These are phyloP conservation scores for Oxytropis ochrocephala DNA, from an alignment of 306 rosid genomes.

Conservation along the genomic window DNA sequence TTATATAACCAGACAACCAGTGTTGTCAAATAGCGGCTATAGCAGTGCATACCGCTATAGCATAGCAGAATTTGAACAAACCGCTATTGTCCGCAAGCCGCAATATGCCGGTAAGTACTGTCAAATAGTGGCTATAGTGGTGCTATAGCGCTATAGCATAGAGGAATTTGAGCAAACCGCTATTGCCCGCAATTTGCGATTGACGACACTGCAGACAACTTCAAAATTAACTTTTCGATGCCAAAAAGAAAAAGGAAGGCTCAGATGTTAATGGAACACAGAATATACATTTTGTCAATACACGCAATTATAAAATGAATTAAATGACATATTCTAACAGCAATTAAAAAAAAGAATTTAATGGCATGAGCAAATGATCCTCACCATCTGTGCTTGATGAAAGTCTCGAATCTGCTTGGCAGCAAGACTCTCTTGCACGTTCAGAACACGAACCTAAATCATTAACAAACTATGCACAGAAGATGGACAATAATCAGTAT, in stretches of 20 bases:
- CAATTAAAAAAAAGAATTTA: neutral
- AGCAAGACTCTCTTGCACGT: constrained; percentile 35
- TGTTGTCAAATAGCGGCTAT: no score
- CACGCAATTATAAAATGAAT: constrained; percentile 13
- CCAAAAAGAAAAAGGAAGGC: neutral
- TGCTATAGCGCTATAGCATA: no score
- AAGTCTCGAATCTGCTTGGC: constrained; percentile 33
- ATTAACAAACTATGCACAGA: constrained; percentile 52
- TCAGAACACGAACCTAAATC: constrained; percentile 64
- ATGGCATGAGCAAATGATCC: constrained; percentile 13
- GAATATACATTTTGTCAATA: neutral
- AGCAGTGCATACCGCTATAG: no score
- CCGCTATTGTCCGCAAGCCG: no score
- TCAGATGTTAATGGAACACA: neutral
- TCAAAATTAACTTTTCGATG: neutral
- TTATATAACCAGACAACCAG: neutral
- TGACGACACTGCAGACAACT: no score
- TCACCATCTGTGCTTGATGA: constrained; percentile 40
- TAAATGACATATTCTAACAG: constrained; percentile 1
- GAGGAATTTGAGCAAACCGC: no score
- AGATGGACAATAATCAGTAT: constrained; percentile 15
- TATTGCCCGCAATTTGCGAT: no score
- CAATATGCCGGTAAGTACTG: no score
- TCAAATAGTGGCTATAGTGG: no score
- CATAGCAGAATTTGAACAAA: no score